A percentile compares a stretch with the other conserved stretches of the same genome.
Conservation (phyloP, 805 yeast species). For the Zygosaccharomyces bisporus region DNA sequence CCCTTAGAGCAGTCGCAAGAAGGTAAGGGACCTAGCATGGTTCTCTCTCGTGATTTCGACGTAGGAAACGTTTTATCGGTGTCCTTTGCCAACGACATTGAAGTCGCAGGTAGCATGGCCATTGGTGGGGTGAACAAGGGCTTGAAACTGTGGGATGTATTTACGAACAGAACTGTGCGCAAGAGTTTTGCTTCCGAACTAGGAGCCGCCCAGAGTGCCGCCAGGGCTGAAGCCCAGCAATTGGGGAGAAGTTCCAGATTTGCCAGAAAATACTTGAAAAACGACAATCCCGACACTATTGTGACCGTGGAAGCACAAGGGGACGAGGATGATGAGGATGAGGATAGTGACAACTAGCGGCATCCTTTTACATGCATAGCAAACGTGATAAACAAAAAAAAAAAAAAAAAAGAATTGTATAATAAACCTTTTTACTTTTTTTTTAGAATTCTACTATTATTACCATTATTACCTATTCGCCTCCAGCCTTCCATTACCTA, state of each 20-base stretch:
- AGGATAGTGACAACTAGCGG: conserved; percentile 38
- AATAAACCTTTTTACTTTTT: not conserved
- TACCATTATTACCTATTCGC: not conserved
- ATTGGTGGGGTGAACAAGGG: conserved; percentile 85
- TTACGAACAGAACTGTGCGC: conserved; percentile 77
- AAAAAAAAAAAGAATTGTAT: too few species aligned
- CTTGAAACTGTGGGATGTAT: conserved; percentile 88
- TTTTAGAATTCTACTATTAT: not conserved
- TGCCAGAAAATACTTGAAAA: conserved; percentile 63
- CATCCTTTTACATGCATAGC: not conserved
- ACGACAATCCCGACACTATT: conserved; percentile 49
- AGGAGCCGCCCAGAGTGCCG: conserved; percentile 48
- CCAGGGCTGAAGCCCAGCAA: conserved; percentile 52
- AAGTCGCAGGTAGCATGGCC: conserved; percentile 76
- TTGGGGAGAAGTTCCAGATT: conserved; percentile 66
- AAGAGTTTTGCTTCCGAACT: conserved; percentile 60
- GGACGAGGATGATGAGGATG: conserved; percentile 57
- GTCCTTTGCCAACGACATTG: conserved; percentile 81
- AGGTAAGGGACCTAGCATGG: conserved; percentile 68
- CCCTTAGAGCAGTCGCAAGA: conserved; percentile 37
- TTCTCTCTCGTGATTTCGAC: conserved; percentile 85
- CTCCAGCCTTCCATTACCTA: not conserved
- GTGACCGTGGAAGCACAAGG: conserved; percentile 62
- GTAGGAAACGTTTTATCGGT: conserved; percentile 87
- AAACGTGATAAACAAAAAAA: too few species aligned